These are phyloP conservation scores for Yamadazyma sp. DNA, from an alignment of 805 yeast species.

Conservation along the genomic window DNA sequence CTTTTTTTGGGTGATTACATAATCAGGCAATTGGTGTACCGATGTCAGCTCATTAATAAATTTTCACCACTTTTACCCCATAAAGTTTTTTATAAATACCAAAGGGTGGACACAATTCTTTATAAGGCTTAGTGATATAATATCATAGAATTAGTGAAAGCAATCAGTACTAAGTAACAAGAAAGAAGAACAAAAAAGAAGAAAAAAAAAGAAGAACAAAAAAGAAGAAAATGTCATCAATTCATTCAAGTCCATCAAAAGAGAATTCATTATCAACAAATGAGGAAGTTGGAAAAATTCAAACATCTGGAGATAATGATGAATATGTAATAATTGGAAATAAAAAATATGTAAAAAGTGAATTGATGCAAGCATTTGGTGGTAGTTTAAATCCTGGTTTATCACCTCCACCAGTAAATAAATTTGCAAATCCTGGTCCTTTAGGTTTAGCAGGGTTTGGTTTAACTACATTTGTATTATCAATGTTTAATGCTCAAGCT, in stretches of 20 bases:
- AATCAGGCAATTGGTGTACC: no score
- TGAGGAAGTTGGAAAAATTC: slow-evolving; percentile 20
- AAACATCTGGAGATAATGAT: slow-evolving; percentile 31
- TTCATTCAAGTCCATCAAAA: slow-evolving; percentile 17
- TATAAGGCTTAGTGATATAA: no score
- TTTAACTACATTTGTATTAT: slow-evolving; percentile 59
- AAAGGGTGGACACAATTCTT: no score
- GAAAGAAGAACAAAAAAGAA: no score
- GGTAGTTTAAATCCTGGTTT: slow-evolving; percentile 37
- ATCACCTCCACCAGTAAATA: slow-evolving; percentile 46
- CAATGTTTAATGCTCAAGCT: slow-evolving; percentile 55
- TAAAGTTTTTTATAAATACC: no score
- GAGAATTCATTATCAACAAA: slow-evolving; percentile 10
- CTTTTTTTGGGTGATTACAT: no score
- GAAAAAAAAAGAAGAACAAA: no score
- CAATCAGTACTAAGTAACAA: no score
- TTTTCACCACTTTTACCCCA: no score
- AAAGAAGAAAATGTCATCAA: slow-evolving; percentile 13
- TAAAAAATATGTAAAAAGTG: slow-evolving; percentile 33
- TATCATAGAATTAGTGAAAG: no score
- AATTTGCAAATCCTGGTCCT: slow-evolving; percentile 68
- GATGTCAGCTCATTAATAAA: no score
- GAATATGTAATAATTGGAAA: slow-evolving; percentile 35
- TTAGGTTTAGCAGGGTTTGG: slow-evolving; percentile 65
- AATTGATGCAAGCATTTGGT: slow-evolving; percentile 39